A percentile compares a stretch with the other conserved stretches of the same genome.
Evolutionary conservation across 2,329 filamentous ascomycete genomes (phyloP).

Genomic region (Colletotrichum paranaense): DNA sequence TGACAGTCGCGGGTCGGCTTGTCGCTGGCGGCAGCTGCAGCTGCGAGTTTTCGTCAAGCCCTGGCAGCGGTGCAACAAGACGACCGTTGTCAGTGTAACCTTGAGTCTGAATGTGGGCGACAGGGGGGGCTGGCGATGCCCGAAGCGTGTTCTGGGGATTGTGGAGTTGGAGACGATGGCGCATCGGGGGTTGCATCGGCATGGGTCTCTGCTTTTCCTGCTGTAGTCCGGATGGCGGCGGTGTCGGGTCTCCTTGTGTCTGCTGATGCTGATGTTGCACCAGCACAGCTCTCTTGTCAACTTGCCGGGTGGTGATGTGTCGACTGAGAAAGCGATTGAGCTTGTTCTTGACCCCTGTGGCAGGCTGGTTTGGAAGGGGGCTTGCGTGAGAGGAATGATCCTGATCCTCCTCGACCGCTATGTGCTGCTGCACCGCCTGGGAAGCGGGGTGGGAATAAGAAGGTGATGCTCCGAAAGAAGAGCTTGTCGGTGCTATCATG

Average conservation of each 20-base stretch:
- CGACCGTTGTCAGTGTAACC: constrained; percentile 27
- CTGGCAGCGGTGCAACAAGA: constrained; percentile 26
- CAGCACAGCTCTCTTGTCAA: neutral
- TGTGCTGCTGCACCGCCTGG: neutral
- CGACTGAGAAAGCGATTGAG: constrained; percentile 25
- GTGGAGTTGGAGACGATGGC: constrained; percentile 31
- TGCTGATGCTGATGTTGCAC: constrained; percentile 13
- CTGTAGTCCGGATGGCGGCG: constrained; percentile 9
- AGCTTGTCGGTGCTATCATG: constrained; percentile 24
- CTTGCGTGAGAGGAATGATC: constrained; percentile 1
- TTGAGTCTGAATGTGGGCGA: constrained; percentile 15
- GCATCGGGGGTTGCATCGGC: constrained; percentile 30
- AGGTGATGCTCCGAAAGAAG: constrained; percentile 11
- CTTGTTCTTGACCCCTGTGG: constrained; percentile 19
- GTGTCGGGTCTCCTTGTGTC: constrained; percentile 5
- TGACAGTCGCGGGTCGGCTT: constrained; percentile 5
- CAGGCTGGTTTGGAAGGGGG: neutral
- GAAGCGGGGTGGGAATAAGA: neutral
- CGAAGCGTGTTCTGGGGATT: constrained; percentile 34
- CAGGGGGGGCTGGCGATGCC: constrained; percentile 1
- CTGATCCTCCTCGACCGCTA: neutral
- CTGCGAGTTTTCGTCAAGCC: constrained; percentile 23
- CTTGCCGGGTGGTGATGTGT: neutral
- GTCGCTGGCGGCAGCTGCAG: constrained; percentile 7
- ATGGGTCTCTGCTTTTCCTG: constrained; percentile 17